Percentiles rank a stretch among this genome's conserved stretches.
Conservation (phyloP, 2,329 filamentous ascomycete genomes). For the Mariannaea elegans region DNA sequence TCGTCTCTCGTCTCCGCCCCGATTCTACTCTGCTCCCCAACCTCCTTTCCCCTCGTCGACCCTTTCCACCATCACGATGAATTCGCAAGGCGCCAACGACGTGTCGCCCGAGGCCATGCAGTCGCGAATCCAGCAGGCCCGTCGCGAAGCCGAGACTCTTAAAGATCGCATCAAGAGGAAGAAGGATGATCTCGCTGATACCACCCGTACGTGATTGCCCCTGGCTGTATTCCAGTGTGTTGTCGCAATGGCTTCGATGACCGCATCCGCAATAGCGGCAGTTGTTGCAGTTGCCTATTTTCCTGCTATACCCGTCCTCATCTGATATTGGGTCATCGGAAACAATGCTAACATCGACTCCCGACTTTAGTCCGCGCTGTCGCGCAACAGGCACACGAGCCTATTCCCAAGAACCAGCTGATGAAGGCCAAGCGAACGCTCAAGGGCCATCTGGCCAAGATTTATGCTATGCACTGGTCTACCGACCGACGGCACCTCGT, state of each 20-base stretch:
- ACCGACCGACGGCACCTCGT: conserved; percentile 97
- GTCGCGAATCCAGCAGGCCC: conserved; percentile 88
- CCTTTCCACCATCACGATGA: conserved; percentile 55
- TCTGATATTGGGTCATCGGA: neutral
- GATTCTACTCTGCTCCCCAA: conserved; percentile 25
- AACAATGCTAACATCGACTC: conserved; percentile 37
- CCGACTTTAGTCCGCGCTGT: conserved; percentile 81
- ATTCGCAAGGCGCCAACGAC: conserved; percentile 66
- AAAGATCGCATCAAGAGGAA: conserved; percentile 99
- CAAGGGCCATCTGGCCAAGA: conserved; percentile 98
- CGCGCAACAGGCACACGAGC: conserved; percentile 89
- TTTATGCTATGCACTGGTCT: conserved; percentile 99
- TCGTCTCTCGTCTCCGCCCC: conserved; percentile 28
- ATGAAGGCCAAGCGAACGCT: conserved; percentile 98
- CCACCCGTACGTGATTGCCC: conserved; percentile 78
- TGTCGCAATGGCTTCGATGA: conserved; percentile 14
- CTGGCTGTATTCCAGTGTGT: neutral
- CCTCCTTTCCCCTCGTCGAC: conserved; percentile 25
- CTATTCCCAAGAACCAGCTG: conserved; percentile 86
- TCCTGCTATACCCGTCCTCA: neutral
- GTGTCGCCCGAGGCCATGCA: conserved; percentile 84
- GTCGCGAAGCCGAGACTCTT: conserved; percentile 95
- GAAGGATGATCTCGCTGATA: conserved; percentile 99
- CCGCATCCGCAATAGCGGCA: neutral
- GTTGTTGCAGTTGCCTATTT: neutral